phyloP scores from a whole-genome alignment of 2,329 filamentous ascomycete species.

The Ophioceras dolichostomum region DNA sequence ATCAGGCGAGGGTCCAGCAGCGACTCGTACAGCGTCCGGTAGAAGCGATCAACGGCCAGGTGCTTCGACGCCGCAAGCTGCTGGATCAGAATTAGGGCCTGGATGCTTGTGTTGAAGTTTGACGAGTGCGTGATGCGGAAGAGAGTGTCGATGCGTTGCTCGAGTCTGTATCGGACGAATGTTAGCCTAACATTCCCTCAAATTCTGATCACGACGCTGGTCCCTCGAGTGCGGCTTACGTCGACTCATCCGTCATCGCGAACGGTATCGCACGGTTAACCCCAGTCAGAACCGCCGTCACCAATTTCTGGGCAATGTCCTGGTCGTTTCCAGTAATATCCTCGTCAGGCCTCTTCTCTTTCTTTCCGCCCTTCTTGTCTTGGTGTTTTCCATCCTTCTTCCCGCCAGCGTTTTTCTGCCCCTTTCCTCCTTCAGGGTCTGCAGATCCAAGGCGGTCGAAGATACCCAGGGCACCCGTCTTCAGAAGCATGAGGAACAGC shows the following conservation, averaged over 20 bases:
- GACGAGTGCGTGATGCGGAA: conserved; percentile 95
- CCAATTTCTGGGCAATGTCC: conserved; percentile 79
- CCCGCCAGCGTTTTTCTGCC: conserved; percentile 4
- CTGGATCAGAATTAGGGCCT: conserved; percentile 89
- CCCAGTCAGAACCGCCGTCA: conserved; percentile 82
- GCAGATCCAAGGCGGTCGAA: conserved; percentile 24
- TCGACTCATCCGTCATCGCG: conserved; percentile 64
- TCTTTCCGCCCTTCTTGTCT: conserved; percentile 13
- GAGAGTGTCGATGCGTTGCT: conserved; percentile 82
- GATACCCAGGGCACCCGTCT: conserved; percentile 35
- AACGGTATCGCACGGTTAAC: conserved; percentile 96
- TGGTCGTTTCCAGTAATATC: conserved; percentile 32
- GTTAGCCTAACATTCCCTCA: too few species aligned
- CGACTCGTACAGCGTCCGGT: conserved; percentile 90
- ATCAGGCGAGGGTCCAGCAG: conserved; percentile 80
- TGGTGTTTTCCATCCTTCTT: too few species aligned
- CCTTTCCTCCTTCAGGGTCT: conserved; percentile 9
- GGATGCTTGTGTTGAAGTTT: conserved; percentile 97
- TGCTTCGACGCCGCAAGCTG: conserved; percentile 76
- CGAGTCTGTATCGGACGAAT: conserved; percentile 50
- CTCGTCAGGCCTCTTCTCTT: conserved; percentile 16
- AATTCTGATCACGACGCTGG: background rate
- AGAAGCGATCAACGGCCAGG: conserved; percentile 79
- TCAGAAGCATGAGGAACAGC: conserved; percentile 72
- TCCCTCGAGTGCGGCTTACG: conserved; percentile 31